Conservation (phyloP, 371 early-diverging fungal species). For the Apophysomyces elegans region DNA sequence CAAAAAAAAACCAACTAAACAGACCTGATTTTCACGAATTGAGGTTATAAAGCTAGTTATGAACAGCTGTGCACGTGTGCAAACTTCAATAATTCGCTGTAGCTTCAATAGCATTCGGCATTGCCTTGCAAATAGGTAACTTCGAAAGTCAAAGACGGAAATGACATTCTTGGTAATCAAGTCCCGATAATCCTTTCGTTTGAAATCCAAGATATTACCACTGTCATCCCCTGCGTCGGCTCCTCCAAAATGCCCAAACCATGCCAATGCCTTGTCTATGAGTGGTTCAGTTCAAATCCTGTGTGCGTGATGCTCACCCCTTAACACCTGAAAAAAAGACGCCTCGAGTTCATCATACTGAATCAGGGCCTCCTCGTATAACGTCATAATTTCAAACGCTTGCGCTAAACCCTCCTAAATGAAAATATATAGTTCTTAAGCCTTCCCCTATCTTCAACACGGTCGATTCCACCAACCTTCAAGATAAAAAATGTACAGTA, state of each 20-base stretch:
- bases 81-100: constrained; percentile 70
- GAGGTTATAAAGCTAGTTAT: constrained; percentile 74
- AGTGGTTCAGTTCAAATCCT: background rate
- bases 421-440: background rate
- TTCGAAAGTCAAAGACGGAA: constrained; percentile 92
- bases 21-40: constrained; percentile 72
- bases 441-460: background rate
- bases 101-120: constrained; percentile 74
- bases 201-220: constrained; percentile 77
- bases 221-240: constrained; percentile 84
- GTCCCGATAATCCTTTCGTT: constrained; percentile 84
- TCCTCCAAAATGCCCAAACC: constrained; percentile 93
- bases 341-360: constrained; percentile 97
- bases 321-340: constrained; percentile 85
- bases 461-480: constrained; percentile 52
- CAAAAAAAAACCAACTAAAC: background rate
- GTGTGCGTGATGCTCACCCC: constrained; percentile 46
- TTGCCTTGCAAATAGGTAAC: constrained; percentile 92
- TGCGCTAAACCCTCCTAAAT: constrained; percentile 81
- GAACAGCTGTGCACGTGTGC: constrained; percentile 73
- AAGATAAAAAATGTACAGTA: constrained; percentile 94
- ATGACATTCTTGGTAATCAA: constrained; percentile 89
- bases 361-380: constrained; percentile 86
- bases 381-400: constrained; percentile 84
- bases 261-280: constrained; percentile 78